Evolutionary conservation across 1,139 yeast species (phyloP), one percentile per base, ranked within the genome.

Genomic region (Suhomyces atakaporum): DNA sequence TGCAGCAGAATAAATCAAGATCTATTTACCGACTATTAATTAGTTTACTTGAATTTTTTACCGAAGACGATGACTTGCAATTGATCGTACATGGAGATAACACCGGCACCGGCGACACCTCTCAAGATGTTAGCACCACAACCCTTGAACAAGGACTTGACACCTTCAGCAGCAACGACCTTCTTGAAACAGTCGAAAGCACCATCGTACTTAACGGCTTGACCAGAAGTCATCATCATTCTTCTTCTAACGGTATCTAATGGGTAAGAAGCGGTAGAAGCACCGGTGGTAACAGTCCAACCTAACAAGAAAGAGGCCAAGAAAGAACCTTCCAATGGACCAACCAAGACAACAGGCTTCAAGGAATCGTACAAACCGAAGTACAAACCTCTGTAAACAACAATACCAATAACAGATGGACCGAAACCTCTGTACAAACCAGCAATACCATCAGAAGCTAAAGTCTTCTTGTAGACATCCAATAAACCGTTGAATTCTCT

Each of bases 101-200:
- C 76, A 69, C 75, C 75, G 56, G 77, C 77, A 66, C 75, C 75
- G 62, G 76, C 76, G 58, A 71, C 75, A 71, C 77, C 77, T 70
- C 76, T 71, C 62, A 71, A 69, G 71, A 71, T 71, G 75, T 71
- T 71, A 59, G 76, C 76, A 68, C 72, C 73, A 61, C 76, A 70
- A 63, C 77, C 77, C 68, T 70, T 71, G 74, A 71, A 71, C 62
- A 71, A 69, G 53, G 76, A 69, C 34, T 46, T 49, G 56, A 71
- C 57, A 70, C 77, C 76, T 62, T 71, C 77, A 57, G 76, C 74
- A 46, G 76, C 76, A 50, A 71, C 71, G 53, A 71, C 74, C 61
- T 71, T 57, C 49, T 45, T 63, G 70, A 64, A 63, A 63, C 72
- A 64, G 62, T 71, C 77, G 51, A 69, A 59, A 50, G 75, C 75